Evolutionary conservation across 495 filamentous ascomycete genomes (phyloP), one percentile per base, ranked within the genome.

Genomic region (Penicillium ucsense): DNA sequence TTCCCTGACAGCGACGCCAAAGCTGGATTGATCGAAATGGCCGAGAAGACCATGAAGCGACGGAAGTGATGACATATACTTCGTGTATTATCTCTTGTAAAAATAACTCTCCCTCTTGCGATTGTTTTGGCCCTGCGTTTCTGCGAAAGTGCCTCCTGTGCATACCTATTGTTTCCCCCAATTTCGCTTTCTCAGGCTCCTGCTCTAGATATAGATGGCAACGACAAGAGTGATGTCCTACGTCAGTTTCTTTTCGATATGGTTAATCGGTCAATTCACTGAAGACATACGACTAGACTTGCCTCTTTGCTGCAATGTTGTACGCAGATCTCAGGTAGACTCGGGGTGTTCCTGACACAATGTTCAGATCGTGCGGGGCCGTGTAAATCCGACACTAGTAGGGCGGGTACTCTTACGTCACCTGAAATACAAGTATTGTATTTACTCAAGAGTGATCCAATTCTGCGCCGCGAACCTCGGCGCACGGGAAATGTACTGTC

Each of bases 1-100:
- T 96, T 97, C 66, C 94, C 92, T 10, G 84, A 89, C 44, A 87
- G 88, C 56, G 92, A 96, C 48, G 92, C 94, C 35, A 95, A 94
- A 69, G 74, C 83, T 27, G 91, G 89, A 6, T 72, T 98, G 44
- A 76, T 92, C 54, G 88, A 95, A 51, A 95, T 97, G 85, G 91
- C 89, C 52, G 78, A 83, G 57, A 95, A 95, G 71, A 88, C 89
- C 3, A 77, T 95, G 71, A 85, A 88, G 60, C 78, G 92, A 56
- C 78, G 88, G 59, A 95, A 95, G 62, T 98, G 77, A 61, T 39
- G 11, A 35, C 27, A 41, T 36, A 35, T 37, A 48, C 31, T 8
- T 35, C 27, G n/a, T 49, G 49, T 49, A 52, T 39, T 44, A 45
- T 20, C 20, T 20, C 20, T 50, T 60, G 52, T 57, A 57, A 53